Evolutionary conservation across 2,329 filamentous ascomycete genomes (phyloP).

Genomic region (Alternaria infectoria): DNA sequence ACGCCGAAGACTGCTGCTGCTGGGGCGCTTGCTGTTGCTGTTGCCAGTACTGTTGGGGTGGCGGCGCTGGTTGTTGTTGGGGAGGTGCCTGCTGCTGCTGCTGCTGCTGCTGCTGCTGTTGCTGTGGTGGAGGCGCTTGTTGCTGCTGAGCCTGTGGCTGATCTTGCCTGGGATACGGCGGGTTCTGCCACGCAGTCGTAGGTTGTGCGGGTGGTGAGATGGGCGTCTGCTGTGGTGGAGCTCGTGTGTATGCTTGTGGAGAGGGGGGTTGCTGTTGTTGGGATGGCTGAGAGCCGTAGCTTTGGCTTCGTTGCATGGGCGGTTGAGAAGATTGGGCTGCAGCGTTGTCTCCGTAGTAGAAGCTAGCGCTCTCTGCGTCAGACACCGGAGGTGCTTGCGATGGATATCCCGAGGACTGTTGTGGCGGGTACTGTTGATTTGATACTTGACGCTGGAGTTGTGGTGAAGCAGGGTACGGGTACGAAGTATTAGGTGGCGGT

Average conservation of each 20-base stretch:
- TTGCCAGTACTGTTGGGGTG: conserved; percentile 20
- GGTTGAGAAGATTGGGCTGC: conserved; percentile 30
- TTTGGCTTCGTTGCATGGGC: conserved; percentile 38
- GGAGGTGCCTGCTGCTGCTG: conserved; percentile 26
- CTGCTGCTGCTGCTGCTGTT: conserved; percentile 29
- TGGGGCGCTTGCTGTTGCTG: conserved; percentile 43
- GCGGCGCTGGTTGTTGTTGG: conserved; percentile 23
- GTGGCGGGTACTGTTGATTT: conserved; percentile 43
- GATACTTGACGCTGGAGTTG: conserved; percentile 46
- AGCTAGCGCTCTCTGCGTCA: conserved; percentile 42
- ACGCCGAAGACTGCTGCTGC: conserved; percentile 39
- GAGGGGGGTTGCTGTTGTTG: conserved; percentile 44
- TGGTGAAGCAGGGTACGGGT: conserved; percentile 45
- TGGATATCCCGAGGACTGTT: conserved; percentile 38
- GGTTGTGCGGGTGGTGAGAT: conserved; percentile 42
- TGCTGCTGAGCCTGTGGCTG: conserved; percentile 34
- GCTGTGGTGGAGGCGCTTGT: conserved; percentile 27
- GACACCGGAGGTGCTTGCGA: conserved; percentile 43
- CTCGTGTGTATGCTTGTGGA: conserved; percentile 41
- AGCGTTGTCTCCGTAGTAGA: conserved; percentile 42
- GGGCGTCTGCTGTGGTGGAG: conserved; percentile 34
- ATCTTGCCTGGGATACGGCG: conserved; percentile 41
- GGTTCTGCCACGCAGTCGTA: conserved; percentile 37
- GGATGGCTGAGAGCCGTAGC: conserved; percentile 40
- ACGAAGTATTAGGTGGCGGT: conserved; percentile 29